Evolutionary conservation across 805 yeast genomes (phyloP).

Genomic region (Starmera quercuum): DNA sequence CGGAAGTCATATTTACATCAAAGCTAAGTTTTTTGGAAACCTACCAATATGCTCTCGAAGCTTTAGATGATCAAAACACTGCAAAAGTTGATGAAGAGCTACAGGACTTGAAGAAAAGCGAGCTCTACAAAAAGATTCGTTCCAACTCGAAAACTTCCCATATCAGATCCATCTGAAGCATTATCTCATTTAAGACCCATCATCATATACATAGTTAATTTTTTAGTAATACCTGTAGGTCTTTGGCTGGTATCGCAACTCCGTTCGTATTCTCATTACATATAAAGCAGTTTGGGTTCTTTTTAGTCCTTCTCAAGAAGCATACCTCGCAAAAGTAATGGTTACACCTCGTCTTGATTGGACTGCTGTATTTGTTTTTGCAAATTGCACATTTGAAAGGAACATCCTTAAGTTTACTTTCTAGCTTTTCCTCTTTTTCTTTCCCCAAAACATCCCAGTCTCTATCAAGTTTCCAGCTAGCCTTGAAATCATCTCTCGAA

Average conservation of each 20-base stretch:
- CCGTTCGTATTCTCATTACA: slow-evolving; percentile 61
- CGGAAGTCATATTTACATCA: slow-evolving; percentile 5
- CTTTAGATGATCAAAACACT: slow-evolving; percentile 1
- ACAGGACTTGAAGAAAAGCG: not conserved
- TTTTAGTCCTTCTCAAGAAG: slow-evolving; percentile 39
- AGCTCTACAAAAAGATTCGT: slow-evolving; percentile 4
- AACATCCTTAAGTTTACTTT: slow-evolving; percentile 23
- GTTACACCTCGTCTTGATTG: slow-evolving; percentile 52
- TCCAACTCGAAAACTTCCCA: not conserved
- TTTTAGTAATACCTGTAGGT: slow-evolving; percentile 18
- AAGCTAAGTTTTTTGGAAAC: slow-evolving; percentile 12
- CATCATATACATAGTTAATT: not conserved
- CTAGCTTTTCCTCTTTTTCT: slow-evolving; percentile 15
- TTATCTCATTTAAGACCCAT: slow-evolving; percentile 1
- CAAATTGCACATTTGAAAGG: slow-evolving; percentile 64
- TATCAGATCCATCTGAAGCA: not conserved
- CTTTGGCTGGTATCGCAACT: slow-evolving; percentile 43
- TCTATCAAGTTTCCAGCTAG: slow-evolving; percentile 55
- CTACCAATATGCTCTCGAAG: slow-evolving; percentile 7
- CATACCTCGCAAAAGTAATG: slow-evolving; percentile 63
- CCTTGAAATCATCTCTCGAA: slow-evolving; percentile 75
- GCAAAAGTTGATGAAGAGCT: not conserved
- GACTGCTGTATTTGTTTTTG: slow-evolving; percentile 41
- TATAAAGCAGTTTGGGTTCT: slow-evolving; percentile 40
- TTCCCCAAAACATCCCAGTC: slow-evolving; percentile 54